Evolutionary conservation across 2,329 filamentous ascomycete species (phyloP).

Genomic region (Penicillium sp.): DNA sequence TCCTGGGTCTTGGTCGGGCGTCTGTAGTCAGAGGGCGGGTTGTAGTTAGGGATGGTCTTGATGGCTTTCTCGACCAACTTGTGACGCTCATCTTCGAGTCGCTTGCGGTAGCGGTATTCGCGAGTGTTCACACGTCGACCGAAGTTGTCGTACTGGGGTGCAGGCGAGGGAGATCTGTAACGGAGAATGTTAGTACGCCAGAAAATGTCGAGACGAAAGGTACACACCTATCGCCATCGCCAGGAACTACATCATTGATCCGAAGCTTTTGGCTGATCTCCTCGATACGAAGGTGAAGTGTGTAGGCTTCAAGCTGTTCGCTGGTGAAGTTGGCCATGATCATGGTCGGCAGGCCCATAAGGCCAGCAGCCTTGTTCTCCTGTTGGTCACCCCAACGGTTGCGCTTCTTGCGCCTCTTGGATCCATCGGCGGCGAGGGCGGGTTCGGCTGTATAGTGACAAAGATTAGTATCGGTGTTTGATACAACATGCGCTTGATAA

Average conservation of each 20-base stretch:
- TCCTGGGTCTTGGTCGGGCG: conserved; percentile 99
- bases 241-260: conserved; percentile 98
- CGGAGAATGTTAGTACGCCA: conserved; percentile 15
- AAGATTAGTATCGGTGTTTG: conserved; percentile 22
- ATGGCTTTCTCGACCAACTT: conserved; percentile 98
- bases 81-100: conserved; percentile 96
- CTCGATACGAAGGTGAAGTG: conserved; percentile 92
- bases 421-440: conserved; percentile 64
- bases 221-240: conserved; percentile 84
- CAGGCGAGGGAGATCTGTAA: conserved; percentile 84
- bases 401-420: conserved; percentile 92
- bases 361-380: conserved; percentile 96
- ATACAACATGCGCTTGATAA: neutral
- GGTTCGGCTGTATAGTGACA: conserved; percentile 42
- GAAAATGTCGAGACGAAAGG: conserved; percentile 1
- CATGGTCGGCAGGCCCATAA: conserved; percentile 95
- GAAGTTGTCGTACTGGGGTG: conserved; percentile 98
- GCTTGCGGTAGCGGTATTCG: conserved; percentile 97
- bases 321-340: conserved; percentile 98
- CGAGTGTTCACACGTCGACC: conserved; percentile 98
- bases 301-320: conserved; percentile 97
- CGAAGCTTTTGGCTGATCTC: conserved; percentile 99
- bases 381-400: conserved; percentile 97
- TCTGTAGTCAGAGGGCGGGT: conserved; percentile 96
- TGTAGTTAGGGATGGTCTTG: conserved; percentile 99